Evolutionary conservation across 768 basidiomycete genomes (phyloP).

Genomic region (Pleurotus tuber-regium): DNA sequence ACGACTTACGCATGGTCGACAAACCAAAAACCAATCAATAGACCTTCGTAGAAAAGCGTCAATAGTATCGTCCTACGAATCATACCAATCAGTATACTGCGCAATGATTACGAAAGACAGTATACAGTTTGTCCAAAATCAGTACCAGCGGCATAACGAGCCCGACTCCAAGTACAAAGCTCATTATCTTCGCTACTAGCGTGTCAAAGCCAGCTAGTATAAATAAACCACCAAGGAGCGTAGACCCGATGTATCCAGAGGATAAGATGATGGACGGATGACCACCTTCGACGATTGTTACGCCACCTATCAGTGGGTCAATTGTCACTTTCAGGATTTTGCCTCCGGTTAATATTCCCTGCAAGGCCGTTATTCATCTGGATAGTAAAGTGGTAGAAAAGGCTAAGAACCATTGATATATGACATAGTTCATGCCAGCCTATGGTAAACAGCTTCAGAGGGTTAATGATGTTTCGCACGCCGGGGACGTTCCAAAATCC

Average conservation of each 20-base stretch:
- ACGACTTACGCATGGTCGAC: slow-evolving; percentile 80
- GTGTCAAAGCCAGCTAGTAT: slow-evolving; percentile 85
- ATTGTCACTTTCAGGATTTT: slow-evolving; percentile 78
- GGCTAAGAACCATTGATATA: slow-evolving; percentile 58
- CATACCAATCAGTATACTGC: neutral
- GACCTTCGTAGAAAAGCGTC: slow-evolving; percentile 77
- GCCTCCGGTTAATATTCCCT: slow-evolving; percentile 82
- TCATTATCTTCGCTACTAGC: slow-evolving; percentile 88
- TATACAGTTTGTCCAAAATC: slow-evolving; percentile 88
- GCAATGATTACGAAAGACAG: slow-evolving; percentile 15
- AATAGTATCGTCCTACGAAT: slow-evolving; percentile 77
- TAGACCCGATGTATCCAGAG: slow-evolving; percentile 82
- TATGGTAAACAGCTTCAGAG: slow-evolving; percentile 84
- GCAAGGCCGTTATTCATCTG: neutral
- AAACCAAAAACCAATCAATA: slow-evolving; percentile 94
- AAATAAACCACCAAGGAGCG: slow-evolving; percentile 79
- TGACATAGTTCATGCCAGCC: slow-evolving; percentile 90
- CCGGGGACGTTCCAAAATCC: slow-evolving; percentile 88
- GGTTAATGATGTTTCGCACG: slow-evolving; percentile 74
- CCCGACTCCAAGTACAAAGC: slow-evolving; percentile 86
- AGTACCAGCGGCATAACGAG: slow-evolving; percentile 82
- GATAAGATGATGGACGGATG: slow-evolving; percentile 67
- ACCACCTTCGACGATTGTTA: slow-evolving; percentile 76
- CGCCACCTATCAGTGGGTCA: slow-evolving; percentile 79
- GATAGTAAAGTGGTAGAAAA: neutral